phyloP scores from a whole-genome alignment of 2,329 filamentous ascomycete species.

The Elsinoe australis region DNA sequence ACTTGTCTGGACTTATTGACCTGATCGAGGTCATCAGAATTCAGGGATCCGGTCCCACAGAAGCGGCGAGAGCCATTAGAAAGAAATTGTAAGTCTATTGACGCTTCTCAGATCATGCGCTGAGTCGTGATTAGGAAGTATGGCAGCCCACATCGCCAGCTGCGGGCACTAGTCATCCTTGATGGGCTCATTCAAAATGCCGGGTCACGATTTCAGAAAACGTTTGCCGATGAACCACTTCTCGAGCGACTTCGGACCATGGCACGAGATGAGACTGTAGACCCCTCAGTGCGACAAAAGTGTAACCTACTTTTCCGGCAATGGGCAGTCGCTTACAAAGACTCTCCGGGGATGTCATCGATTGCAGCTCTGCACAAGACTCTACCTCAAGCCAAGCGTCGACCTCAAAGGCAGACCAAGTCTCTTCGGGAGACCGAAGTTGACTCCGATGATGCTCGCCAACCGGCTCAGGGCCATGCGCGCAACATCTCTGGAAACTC shows the following conservation, averaged over 20 bases:
- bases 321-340: constrained; percentile 78
- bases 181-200: constrained; percentile 95
- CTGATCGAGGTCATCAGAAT: constrained; percentile 90
- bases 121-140: too few relatives aligned
- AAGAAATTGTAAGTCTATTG: constrained; percentile 69
- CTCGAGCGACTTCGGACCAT: constrained; percentile 85
- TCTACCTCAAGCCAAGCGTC: constrained; percentile 57
- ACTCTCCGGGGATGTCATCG: constrained; percentile 67
- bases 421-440: constrained; percentile 72
- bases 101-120: too few relatives aligned
- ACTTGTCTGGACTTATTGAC: constrained; percentile 84
- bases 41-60: constrained; percentile 74
- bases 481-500: constrained; percentile 18
- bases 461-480: constrained; percentile 22
- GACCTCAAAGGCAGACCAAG: constrained; percentile 62
- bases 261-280: constrained; percentile 75
- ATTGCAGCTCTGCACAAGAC: constrained; percentile 72
- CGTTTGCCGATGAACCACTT: constrained; percentile 82
- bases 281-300: constrained; percentile 78
- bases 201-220: constrained; percentile 74
- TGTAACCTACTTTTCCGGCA: constrained; percentile 78
- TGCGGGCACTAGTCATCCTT: constrained; percentile 78
- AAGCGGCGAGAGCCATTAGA: constrained; percentile 83
- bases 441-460: constrained; percentile 36
- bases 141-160: constrained; percentile 84